Base-by-base conservation (phyloP, 805 yeast species). In the Priceomyces haplophilus region DNA sequence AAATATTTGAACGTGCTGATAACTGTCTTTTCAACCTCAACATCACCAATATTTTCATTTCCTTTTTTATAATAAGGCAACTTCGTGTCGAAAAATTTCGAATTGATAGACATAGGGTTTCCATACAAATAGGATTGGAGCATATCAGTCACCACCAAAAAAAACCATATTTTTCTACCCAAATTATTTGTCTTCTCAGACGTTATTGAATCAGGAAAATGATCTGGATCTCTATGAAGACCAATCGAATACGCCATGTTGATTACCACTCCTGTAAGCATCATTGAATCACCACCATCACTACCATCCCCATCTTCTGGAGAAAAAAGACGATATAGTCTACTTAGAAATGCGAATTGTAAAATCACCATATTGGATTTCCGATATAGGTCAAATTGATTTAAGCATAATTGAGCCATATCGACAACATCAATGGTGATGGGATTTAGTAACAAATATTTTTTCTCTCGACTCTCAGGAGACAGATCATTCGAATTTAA, bases 191-290 rank as follows among this genome's bases (percentile, higher is more conserved):
- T 29, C 24, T 49, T 51, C 21, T 52, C 61, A 43, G 59, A 59
- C 11, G 51, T 45, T 8, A 48, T 46, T 42, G 61, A 59, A 49
- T 41, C 52, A 44, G 58, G 30, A 50, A 79, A 78, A 31, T 66
- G 65, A 36, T 69, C 72, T 1, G 89, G 88, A 48, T 84, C 89
- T 53, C 89, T 67, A 55, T 84, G 83, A 13, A 83, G 49, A 0
- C 88, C 90, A 49, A 83, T 73, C 17, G 82, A 73, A 43, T 78
- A 73, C 0, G 83, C 86, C 82, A 82, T 79, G 50, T 82, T 87
- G 10, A 80, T 64, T 21, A 82, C 65, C 65, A 79, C 71, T 1
- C 82, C 80, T 15, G 75, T 59, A 39, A 73, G 67, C 4, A 80
- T 72, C 52, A 78, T 83, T 2, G 80, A 73, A 33, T 76, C 78